Evolutionary conservation across 2,329 filamentous ascomycete genomes (phyloP).

Genomic region (Leptographium wingfieldii): DNA sequence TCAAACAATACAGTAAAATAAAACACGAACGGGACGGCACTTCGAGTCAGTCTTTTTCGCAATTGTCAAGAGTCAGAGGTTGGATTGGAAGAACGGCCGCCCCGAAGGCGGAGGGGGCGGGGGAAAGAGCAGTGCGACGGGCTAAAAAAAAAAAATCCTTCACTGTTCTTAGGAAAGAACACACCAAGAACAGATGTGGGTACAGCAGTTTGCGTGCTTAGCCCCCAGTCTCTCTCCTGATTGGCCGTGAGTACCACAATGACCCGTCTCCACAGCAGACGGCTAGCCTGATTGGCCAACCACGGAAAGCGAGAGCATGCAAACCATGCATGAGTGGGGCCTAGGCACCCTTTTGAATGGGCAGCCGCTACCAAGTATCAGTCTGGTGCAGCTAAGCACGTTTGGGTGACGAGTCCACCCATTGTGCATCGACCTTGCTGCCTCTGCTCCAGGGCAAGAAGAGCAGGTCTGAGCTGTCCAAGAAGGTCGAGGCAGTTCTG

Average conservation of each 20-base stretch:
- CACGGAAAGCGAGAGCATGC: background rate
- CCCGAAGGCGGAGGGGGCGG: constrained; percentile 14
- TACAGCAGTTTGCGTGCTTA: background rate
- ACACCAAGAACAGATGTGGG: background rate
- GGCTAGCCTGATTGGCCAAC: background rate
- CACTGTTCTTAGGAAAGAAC: background rate
- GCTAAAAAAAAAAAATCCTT: constrained; percentile 4
- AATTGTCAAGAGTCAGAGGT: constrained; percentile 6
- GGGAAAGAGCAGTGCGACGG: constrained; percentile 5
- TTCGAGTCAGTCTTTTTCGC: constrained; percentile 5
- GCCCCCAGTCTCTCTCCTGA: background rate
- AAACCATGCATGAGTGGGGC: constrained; percentile 1
- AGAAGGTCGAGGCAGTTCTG: background rate
- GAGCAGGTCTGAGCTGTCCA: too few relatives aligned
- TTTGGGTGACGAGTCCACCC: background rate
- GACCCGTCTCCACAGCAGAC: background rate
- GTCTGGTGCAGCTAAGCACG: background rate
- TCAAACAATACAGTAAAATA: background rate
- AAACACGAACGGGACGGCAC: constrained; percentile 4
- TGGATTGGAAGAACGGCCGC: constrained; percentile 7
- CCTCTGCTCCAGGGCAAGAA: background rate
- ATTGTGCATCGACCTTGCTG: background rate
- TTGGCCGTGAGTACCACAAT: background rate
- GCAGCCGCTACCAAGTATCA: background rate
- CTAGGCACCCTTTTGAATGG: background rate